Evolutionary conservation across 2,329 filamentous ascomycete genomes (phyloP).

Genomic region (Hypoxylon sp.): DNA sequence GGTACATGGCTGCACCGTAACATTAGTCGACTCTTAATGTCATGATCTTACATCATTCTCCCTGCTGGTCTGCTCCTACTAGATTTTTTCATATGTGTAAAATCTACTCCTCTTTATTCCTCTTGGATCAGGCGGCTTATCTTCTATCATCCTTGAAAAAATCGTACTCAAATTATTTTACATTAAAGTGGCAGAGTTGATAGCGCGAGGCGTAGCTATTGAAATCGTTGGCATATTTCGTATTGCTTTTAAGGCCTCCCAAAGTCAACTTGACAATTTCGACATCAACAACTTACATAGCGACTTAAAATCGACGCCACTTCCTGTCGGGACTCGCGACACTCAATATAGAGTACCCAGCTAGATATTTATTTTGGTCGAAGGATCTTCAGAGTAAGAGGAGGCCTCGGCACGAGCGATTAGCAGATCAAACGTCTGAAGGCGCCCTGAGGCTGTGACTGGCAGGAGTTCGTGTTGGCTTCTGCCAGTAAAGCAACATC

Average conservation of each 20-base stretch:
- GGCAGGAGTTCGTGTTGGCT: conserved; percentile 31
- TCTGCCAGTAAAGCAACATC: conserved; percentile 29
- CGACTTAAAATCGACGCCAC: conserved; percentile 21
- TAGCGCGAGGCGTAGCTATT: conserved; percentile 29
- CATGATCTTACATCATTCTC: conserved; percentile 45
- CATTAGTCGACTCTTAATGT: conserved; percentile 43
- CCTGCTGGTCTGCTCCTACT: conserved; percentile 39
- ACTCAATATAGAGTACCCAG: conserved; percentile 18
- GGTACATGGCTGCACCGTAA: conserved; percentile 41
- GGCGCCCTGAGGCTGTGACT: conserved; percentile 28
- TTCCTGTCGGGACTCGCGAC: conserved; percentile 26
- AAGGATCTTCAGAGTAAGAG: conserved; percentile 38
- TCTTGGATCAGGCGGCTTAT: conserved; percentile 35
- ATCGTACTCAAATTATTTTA: conserved; percentile 10
- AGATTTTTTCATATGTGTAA: conserved; percentile 29
- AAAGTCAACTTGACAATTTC: conserved; percentile 22
- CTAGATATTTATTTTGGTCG: conserved; percentile 26
- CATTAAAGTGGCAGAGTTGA: conserved; percentile 29
- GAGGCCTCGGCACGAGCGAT: conserved; percentile 16
- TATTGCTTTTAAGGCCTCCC: conserved; percentile 28
- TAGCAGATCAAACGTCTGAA: conserved; percentile 22
- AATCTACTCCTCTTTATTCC: conserved; percentile 44
- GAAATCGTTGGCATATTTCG: conserved; percentile 26
- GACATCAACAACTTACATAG: conserved; percentile 20
- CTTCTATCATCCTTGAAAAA: conserved; percentile 9